These are phyloP conservation scores for Phyllosticta paracitricarpa DNA, from an alignment of 2,329 filamentous ascomycete genomes.

Conservation along the genomic window DNA sequence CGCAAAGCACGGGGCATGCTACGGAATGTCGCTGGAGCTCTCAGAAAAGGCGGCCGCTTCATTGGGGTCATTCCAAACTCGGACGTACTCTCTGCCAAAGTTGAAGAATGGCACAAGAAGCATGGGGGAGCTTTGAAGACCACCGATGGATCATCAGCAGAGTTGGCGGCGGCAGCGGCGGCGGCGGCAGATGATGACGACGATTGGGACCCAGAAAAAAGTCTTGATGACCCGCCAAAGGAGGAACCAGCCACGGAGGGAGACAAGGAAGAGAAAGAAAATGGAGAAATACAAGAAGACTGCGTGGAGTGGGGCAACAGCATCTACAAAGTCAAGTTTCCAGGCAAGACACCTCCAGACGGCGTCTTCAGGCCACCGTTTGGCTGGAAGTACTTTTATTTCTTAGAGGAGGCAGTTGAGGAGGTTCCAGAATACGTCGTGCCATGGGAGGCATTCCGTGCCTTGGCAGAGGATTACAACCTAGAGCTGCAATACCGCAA, in stretches of 20 bases:
- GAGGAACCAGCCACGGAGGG: slow-evolving; percentile 25
- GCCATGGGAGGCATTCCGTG: slow-evolving; percentile 95
- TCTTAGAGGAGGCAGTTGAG: slow-evolving; percentile 90
- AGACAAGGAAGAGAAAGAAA: slow-evolving; percentile 16
- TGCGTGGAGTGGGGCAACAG: slow-evolving; percentile 80
- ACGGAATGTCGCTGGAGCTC: slow-evolving; percentile 74
- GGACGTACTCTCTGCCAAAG: slow-evolving; percentile 70
- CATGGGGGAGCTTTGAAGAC: slow-evolving; percentile 28
- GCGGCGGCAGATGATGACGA: slow-evolving; percentile 30
- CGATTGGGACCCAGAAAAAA: slow-evolving; percentile 37
- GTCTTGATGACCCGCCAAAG: slow-evolving; percentile 26
- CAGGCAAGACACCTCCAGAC: slow-evolving; percentile 69
- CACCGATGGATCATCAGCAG: slow-evolving; percentile 14
- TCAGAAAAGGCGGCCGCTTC: slow-evolving; percentile 92
- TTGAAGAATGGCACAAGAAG: slow-evolving; percentile 64
- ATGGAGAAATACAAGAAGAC: slow-evolving; percentile 38
- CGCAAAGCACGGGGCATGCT: slow-evolving; percentile 86
- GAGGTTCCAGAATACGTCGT: slow-evolving; percentile 96
- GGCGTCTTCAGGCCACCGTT: slow-evolving; percentile 90
- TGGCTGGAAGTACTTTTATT: slow-evolving; percentile 97
- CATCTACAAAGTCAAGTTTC: slow-evolving; percentile 86
- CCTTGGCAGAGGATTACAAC: slow-evolving; percentile 91
- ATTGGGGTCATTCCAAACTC: slow-evolving; percentile 96
- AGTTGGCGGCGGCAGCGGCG: slow-evolving; percentile 16
- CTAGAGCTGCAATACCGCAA: slow-evolving; percentile 92